Evolutionary conservation across 2,329 filamentous ascomycete genomes (phyloP), one percentile per base, ranked within the genome.

Genomic region (Sclerotinia sclerotiorum): DNA sequence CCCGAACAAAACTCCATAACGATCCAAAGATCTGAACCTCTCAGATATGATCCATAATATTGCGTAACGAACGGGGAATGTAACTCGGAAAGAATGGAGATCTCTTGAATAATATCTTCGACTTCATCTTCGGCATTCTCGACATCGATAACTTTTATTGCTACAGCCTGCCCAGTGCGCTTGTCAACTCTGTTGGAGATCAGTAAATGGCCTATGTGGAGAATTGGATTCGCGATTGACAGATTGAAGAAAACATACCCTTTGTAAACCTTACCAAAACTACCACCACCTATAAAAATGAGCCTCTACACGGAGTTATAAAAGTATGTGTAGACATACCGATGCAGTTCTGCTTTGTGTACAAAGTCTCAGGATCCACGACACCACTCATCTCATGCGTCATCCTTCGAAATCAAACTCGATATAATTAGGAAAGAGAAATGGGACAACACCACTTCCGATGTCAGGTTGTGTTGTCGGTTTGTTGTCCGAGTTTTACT

Each of bases 1-100:
- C 95, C 95, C 1, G 94, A 94, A 80, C 95, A 99, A 77, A 95
- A 99, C 80, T 99, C 95, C 95, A 99, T 99, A 79, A 98, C 93
- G 75, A 99, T 99, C 95, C 95, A 99, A 76, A 99, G 82, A 81
- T 98, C 92, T 2, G 94, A 95, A 32, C 94, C 95, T 77, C 97
- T 97, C 74, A 97, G 88, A 77, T 95, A 98, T 68, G 94, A 97
- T 73, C 95, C 95, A 81, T 97, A 93, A 83, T 99, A 99, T 80
- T 96, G 95, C 51, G 95, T 99, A 71, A 98, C 94, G 78, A 96
- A 97, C 24, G 93, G 93, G 24, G 94, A 98, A 81, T 96, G 92
- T 73, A 99, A 87, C 80, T 97, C 94, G 44, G 95, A 97, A 67
- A 99, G 85, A 75, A 99, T 98, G 73, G 94, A 93, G 74, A 99